phyloP scores from a whole-genome alignment of 768 basidiomycete genomes.

The Macrocybe gigantea region DNA sequence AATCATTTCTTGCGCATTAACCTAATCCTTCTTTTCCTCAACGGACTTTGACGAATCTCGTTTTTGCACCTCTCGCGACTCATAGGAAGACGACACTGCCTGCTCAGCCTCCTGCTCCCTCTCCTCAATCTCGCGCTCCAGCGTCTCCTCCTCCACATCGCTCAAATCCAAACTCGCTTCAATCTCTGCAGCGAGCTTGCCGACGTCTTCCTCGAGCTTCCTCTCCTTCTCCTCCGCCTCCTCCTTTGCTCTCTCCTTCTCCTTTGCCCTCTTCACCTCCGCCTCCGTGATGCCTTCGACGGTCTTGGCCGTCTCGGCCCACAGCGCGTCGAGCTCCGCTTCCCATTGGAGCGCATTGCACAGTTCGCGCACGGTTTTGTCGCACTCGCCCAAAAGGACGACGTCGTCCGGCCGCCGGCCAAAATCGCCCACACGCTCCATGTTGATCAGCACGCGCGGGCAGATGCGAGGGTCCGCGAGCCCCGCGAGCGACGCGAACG shows the following conservation, averaged over 20 bases:
- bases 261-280: slow-evolving; percentile 9
- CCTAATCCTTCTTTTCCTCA: too few relatives aligned
- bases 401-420: slow-evolving; percentile 50
- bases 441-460: slow-evolving; percentile 86
- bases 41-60: too few relatives aligned
- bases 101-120: too few relatives aligned
- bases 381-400: slow-evolving; percentile 64
- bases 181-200: slow-evolving; percentile 26
- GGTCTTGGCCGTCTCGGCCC: slow-evolving; percentile 42
- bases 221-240: slow-evolving; percentile 10
- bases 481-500: slow-evolving; percentile 75
- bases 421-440: slow-evolving; percentile 73
- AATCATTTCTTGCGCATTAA: too few relatives aligned
- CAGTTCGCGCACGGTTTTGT: slow-evolving; percentile 56
- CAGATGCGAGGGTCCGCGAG: slow-evolving; percentile 43
- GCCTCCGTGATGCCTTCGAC: slow-evolving; percentile 3
- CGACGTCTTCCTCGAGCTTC: slow-evolving; percentile 23
- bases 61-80: too few relatives aligned
- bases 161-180: slow-evolving; percentile 21
- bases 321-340: slow-evolving; percentile 48
- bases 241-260: slow-evolving; percentile 4
- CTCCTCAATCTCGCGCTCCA: too few relatives aligned
- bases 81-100: too few relatives aligned
- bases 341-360: slow-evolving; percentile 73
- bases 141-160: slow-evolving; percentile 4